Base-by-base conservation (phyloP, 2,329 filamentous ascomycete genomes). In the Monosporascus cannonballus region DNA sequence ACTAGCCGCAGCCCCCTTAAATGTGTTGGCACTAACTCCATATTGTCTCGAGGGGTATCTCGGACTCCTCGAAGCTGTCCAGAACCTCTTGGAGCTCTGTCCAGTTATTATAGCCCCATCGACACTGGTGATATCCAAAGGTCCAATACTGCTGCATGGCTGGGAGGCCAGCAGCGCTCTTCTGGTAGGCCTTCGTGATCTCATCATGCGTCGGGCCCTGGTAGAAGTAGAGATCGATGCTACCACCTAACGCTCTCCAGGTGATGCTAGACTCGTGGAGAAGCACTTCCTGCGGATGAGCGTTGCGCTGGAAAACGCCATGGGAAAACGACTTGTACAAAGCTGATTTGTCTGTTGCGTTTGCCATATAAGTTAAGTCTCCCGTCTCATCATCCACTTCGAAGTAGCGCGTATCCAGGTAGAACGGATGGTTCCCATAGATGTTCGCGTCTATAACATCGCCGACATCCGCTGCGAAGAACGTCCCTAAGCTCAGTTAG, bases 81-180 rank as follows among this genome's bases (percentile, higher is more conserved):
- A 89, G 78, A 1, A 89, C 85, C 48, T 83, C 79, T 56, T 86
- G 78, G 3, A 90, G 64, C 27, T 82, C 76, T 1, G 81, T 79
- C 83, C 86, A 90, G 61, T 89, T 90, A 39, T 78, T 73, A 66
- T 94, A 94, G 1, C 89, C 90, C 84, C 89, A 94, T 54, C 88
- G 79, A 61, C 89, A 93, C 66, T 95, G 89, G 59, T 95, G 90
- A 65, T 80, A 93, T 1, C 90, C 90, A 55, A 95, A 83, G 0
- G 85, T 83, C 76, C 83, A 93, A 71, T 94, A 94, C 59, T 88
- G 85, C 64, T 92, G 86, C 82, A 93, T 85, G 0, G 84, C 84
- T 1, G 89, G 89, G 5, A 89, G 72, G 0, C 89, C 89, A 49
- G 86, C 74, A 2, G 85, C 80, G 50, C 79, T 84, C 52, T 72